phyloP scores from a whole-genome alignment of 2,329 filamentous ascomycete genomes.

The Aspergillus sp. region DNA sequence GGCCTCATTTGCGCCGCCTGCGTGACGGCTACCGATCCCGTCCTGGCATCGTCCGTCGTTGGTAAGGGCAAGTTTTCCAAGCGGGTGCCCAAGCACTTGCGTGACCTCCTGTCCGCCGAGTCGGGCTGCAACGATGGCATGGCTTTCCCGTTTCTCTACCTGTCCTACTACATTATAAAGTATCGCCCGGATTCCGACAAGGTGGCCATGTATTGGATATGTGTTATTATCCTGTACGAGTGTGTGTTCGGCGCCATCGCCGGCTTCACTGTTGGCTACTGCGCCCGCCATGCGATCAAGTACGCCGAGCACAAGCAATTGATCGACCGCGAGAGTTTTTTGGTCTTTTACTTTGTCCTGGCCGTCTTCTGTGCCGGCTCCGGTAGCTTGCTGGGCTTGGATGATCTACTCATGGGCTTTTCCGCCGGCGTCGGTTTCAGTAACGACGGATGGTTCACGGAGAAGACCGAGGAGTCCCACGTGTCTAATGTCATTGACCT shows the following conservation, averaged over 20 bases:
- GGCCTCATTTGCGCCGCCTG: slow-evolving; percentile 81
- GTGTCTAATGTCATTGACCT: slow-evolving; percentile 99
- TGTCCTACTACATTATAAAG: slow-evolving; percentile 79
- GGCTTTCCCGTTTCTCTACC: slow-evolving; percentile 96
- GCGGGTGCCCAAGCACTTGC: slow-evolving; percentile 90
- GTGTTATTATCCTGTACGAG: slow-evolving; percentile 85
- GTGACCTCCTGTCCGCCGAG: slow-evolving; percentile 89
- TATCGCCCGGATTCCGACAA: slow-evolving; percentile 60
- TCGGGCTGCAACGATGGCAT: slow-evolving; percentile 99
- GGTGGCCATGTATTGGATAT: slow-evolving; percentile 78
- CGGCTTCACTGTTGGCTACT: slow-evolving; percentile 79
- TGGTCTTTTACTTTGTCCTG: slow-evolving; percentile 97
- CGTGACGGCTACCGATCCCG: slow-evolving; percentile 93
- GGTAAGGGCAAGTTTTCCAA: slow-evolving; percentile 99
- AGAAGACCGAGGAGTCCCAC: slow-evolving; percentile 96
- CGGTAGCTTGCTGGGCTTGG: slow-evolving; percentile 79
- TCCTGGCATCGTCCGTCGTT: slow-evolving; percentile 92
- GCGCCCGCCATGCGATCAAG: slow-evolving; percentile 83
- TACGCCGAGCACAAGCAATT: slow-evolving; percentile 72
- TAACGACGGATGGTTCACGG: slow-evolving; percentile 97
- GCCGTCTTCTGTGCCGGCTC: slow-evolving; percentile 93
- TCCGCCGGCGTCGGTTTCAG: slow-evolving; percentile 96
- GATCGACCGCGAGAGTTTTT: slow-evolving; percentile 92
- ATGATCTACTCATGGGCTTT: slow-evolving; percentile 91
- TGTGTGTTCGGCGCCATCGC: slow-evolving; percentile 87